phyloP scores from a whole-genome alignment of 2,329 filamentous ascomycete species.

The Xylariaceae sp. region DNA sequence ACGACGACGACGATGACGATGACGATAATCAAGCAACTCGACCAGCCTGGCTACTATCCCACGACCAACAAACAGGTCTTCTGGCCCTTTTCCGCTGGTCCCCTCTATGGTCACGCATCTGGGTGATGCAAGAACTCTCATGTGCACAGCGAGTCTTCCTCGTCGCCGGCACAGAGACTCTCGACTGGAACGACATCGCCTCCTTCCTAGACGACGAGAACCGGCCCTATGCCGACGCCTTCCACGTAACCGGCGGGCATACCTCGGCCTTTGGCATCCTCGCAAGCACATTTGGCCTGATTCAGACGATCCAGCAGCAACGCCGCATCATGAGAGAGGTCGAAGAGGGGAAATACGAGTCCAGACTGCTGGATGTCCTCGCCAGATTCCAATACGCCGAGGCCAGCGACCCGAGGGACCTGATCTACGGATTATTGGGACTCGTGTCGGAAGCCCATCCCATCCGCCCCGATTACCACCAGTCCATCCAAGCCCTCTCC shows the following conservation, averaged over 20 bases:
- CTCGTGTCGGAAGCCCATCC: slow-evolving; percentile 1
- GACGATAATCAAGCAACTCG: not conserved
- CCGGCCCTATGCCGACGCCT: slow-evolving; percentile 7
- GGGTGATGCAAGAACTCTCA: slow-evolving; percentile 8
- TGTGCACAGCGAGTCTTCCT: slow-evolving; percentile 1
- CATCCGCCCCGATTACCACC: not conserved
- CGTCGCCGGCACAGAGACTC: not conserved
- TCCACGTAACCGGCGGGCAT: slow-evolving; percentile 8
- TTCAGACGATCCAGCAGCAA: slow-evolving; percentile 9
- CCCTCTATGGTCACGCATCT: slow-evolving; percentile 1
- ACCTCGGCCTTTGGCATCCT: not conserved
- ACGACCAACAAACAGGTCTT: not conserved
- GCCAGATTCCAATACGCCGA: slow-evolving; percentile 3
- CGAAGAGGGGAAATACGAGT: not conserved
- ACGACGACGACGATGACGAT: too few relatives aligned
- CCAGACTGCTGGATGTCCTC: slow-evolving; percentile 3
- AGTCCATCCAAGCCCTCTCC: not conserved
- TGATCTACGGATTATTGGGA: slow-evolving; percentile 4
- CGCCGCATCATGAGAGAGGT: slow-evolving; percentile 6
- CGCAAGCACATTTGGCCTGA: not conserved
- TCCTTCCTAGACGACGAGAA: slow-evolving; percentile 5
- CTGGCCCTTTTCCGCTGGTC: not conserved
- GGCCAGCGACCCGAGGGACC: not conserved
- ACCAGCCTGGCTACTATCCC: not conserved
- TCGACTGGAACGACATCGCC: slow-evolving; percentile 4